Conservation (phyloP, 176 grass and related monocot species). For the Saccharum spontaneum region DNA sequence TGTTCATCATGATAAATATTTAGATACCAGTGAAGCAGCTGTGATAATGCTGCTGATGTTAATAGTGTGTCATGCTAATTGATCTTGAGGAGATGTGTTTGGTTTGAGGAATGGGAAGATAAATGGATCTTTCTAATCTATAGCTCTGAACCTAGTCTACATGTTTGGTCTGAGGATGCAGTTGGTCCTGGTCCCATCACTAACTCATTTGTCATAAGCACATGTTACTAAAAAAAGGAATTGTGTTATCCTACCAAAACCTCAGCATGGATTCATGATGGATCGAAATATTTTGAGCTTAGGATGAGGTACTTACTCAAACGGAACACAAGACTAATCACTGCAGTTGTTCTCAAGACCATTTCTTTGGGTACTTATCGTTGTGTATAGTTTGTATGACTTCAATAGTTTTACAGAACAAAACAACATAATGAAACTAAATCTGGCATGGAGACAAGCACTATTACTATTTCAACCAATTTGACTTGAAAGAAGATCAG, state of each 20-base stretch:
- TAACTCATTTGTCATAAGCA: background rate
- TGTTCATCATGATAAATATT: background rate
- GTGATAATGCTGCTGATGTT: background rate
- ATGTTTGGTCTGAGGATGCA: background rate
- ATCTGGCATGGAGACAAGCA: background rate
- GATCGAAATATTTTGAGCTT: background rate
- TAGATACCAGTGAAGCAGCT: background rate
- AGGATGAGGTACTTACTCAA: background rate
- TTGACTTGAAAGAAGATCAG: background rate
- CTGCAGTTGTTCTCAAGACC: background rate
- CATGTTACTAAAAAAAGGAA: background rate
- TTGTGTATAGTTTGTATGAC: background rate
- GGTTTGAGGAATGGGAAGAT: background rate
- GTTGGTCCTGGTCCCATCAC: background rate
- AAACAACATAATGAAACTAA: background rate
- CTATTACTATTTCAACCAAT: background rate
- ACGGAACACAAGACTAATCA: background rate
- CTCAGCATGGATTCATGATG: background rate
- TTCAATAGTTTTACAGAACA: background rate
- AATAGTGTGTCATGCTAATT: background rate
- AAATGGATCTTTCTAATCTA: background rate
- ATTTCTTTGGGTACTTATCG: background rate
- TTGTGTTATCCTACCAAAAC: background rate
- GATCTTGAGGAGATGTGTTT: background rate
- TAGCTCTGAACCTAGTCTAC: background rate